Evolutionary conservation across 139 green algal species (phyloP).

Genomic region (Chlamydomonas sp.): DNA sequence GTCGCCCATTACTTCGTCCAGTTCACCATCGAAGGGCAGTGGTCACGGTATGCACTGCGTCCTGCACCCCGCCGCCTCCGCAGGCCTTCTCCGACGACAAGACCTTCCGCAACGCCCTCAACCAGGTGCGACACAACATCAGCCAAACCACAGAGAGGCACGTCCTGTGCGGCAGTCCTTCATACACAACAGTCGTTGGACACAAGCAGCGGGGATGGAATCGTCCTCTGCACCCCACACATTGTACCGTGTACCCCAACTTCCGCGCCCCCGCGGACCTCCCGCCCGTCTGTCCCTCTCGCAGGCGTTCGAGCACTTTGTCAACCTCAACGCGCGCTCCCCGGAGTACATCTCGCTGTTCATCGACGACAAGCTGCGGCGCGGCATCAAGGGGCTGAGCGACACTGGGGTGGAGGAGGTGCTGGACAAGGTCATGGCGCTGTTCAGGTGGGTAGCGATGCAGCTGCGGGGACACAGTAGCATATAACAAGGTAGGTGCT

Average conservation of each 20-base stretch:
- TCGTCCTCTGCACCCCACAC: no score
- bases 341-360: slow-evolving; percentile 97
- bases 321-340: slow-evolving; percentile 92
- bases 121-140: slow-evolving; percentile 56
- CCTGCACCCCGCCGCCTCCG: neutral
- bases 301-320: slow-evolving; percentile 92
- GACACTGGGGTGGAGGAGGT: slow-evolving; percentile 91
- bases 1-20: no score
- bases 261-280: no score
- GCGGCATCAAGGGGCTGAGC: slow-evolving; percentile 76
- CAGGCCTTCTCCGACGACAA: slow-evolving; percentile 88
- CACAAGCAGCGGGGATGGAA: no score
- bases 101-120: slow-evolving; percentile 89
- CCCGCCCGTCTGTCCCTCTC: neutral
- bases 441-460: slow-evolving; percentile 75
- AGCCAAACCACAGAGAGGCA: neutral
- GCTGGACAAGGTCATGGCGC: slow-evolving; percentile 94
- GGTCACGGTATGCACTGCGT: no score
- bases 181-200: no score
- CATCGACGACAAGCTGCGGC: slow-evolving; percentile 95
- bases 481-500: no score
- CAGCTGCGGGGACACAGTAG: no score
- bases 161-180: no score
- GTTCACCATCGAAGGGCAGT: no score
- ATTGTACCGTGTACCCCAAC: no score